Evolutionary conservation across 2,329 filamentous ascomycete genomes (phyloP).

Genomic region (Fusarium bulbicola): DNA sequence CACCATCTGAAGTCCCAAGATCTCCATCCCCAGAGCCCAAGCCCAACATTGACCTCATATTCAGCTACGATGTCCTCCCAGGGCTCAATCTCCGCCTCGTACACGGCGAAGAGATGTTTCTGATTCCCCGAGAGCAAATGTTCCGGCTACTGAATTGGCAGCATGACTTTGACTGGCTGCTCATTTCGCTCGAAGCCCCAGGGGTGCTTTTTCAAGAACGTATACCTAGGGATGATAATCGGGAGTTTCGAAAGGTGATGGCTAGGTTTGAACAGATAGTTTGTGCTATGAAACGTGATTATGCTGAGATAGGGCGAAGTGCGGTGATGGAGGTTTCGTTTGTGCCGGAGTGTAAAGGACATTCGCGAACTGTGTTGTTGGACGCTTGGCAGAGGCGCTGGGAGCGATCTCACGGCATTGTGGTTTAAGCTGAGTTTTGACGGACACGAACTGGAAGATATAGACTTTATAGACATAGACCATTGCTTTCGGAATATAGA

Average conservation of each 20-base stretch:
- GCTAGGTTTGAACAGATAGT: background rate
- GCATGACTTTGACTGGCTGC: background rate
- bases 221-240: background rate
- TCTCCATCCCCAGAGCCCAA: background rate
- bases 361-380: background rate
- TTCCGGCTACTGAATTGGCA: background rate
- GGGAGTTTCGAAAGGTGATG: background rate
- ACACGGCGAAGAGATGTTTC: background rate
- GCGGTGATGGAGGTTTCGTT: conserved; percentile 8
- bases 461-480: conserved; percentile 6
- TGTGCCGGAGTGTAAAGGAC: background rate
- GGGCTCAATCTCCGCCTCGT: background rate
- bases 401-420: background rate
- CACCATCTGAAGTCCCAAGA: no score
- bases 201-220: background rate
- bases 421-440: background rate
- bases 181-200: background rate
- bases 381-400: background rate
- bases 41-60: background rate
- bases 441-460: background rate
- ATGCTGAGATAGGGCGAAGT: background rate
- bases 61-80: conserved; percentile 6
- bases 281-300: background rate
- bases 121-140: background rate
- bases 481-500: background rate